Evolutionary conservation across 2,329 filamentous ascomycete species (phyloP), one percentile per base, ranked within the genome.

Genomic region (Phaeomoniella chlamydospora): DNA sequence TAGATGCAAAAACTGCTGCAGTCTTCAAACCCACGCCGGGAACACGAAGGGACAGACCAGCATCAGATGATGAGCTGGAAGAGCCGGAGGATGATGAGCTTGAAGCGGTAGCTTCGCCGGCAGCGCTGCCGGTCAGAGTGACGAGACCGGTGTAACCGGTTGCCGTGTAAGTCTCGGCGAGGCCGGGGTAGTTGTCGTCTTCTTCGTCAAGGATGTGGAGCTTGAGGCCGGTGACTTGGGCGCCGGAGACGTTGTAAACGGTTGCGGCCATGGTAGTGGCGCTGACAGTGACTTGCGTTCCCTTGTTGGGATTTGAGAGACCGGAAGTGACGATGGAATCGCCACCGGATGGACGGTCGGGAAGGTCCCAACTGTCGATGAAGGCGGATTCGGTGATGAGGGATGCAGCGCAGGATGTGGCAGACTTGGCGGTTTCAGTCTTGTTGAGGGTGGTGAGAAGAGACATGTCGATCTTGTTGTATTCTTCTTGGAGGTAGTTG

Each of bases 301-400:
- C 80, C 11, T 54, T 59, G 29, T 76, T 74, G 38, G 75, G 70
- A 43, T 71, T 72, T 34, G 58, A 62, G 41, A 93, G 72, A 42
- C 88, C 87, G 34, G 80, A 73, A 45, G 82, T 66, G 52, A 94
- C 88, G 49, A 94, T 67, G 32, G 70, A 65, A 41, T 77, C 65
- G 29, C 76, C 77, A 44, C 77, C 80, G 3, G 70, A 64, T 9
- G 85, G 85, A 4, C 74, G 65, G 3, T 50, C 59, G 33, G 80
- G 87, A 39, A 94, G 64, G 33, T 77, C 78, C 62, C 92, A 96
- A 66, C 83, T 80, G 55, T 63, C 77, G 58, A 70, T 72, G 67
- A 94, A 93, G 42, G 68, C 70, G 13, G 10, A 5, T 18, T 47
- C 42, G 41, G 68, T 59, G 59, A 94, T 87, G 37, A 93, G 65